Evolutionary conservation across 257 asterid genomes (phyloP).

Genomic region (Gentiana straminea): DNA sequence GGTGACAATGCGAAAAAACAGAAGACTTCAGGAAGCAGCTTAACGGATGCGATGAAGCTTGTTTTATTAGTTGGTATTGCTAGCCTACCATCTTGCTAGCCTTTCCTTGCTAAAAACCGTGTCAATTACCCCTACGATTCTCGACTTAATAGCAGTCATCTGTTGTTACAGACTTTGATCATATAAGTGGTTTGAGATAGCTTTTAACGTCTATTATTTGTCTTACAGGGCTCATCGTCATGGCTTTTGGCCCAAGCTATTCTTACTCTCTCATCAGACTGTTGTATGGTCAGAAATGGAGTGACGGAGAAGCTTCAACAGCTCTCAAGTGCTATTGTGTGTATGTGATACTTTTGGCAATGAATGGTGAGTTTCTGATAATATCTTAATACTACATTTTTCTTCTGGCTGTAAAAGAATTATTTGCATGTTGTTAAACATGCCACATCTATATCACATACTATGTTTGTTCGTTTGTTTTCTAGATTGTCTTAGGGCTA

Average conservation of each 20-base stretch:
- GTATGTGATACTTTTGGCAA: slow-evolving; percentile 74
- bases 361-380: slow-evolving; percentile 55
- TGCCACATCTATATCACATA: neutral
- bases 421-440: neutral
- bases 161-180: neutral
- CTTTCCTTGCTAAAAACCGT: neutral
- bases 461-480: neutral
- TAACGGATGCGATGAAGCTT: slow-evolving; percentile 85
- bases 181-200: neutral
- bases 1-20: slow-evolving; percentile 45
- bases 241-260: slow-evolving; percentile 94
- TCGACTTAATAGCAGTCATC: neutral
- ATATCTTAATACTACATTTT: neutral
- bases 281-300: slow-evolving; percentile 89
- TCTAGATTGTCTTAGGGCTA: neutral
- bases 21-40: slow-evolving; percentile 48
- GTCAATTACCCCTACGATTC: neutral
- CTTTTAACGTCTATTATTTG: slow-evolving; percentile 8
- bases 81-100: slow-evolving; percentile 5
- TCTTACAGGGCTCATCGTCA: slow-evolving; percentile 59
- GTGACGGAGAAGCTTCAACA: slow-evolving; percentile 94
- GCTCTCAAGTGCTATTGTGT: slow-evolving; percentile 74
- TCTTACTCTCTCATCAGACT: slow-evolving; percentile 85
- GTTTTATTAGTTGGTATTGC: slow-evolving; percentile 73
- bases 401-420: neutral